Base-by-base conservation (phyloP, 169 alveolate species). In the Plasmodium inui region DNA sequence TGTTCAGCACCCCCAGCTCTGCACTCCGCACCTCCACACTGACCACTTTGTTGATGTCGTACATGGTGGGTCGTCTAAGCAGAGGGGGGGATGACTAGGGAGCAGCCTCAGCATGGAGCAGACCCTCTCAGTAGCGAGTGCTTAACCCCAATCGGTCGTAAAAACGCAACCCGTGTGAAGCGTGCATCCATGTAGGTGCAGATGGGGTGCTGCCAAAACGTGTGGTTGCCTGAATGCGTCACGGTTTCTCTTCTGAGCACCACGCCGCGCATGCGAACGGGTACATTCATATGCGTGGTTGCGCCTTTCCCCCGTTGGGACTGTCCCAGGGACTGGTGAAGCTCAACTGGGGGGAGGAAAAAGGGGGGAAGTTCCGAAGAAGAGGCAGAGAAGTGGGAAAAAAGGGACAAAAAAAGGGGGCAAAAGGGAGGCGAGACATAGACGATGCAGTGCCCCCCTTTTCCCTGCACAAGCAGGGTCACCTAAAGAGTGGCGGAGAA, bases 11-110 rank as follows among this genome's bases (percentile, higher is more conserved):
- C 30, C 22, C 94, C 39, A 89, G 37, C 37, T 89, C 84, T 3
- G 83, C 94, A 26, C 94, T 89, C 50, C 46, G 22, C 46, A 89
- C 70, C 55, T 89, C 90, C 17, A 67, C 44, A 26, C 94, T 79
- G 19, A 26, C 53, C 14, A 41, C 90, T 7, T 37, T 81, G 34
- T 89, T 89, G 19, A 89, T 70, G 83, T 89, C 94, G 19, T 89
- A 80, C 89, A 89, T 89, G 61, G 61, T 50, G 61, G 61, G 39
- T n/a, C n/a, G n/a, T 44, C 53, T 41, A 0, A 6, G 8, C 12
- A 2, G 53, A 41, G 17, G 14, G 53, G 1, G 53, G 17, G 8
- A 12, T 41, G n/a, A n/a, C n/a, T n/a, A n/a, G n/a, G n/a, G n/a
- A n/a, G n/a, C n/a, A n/a, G n/a, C 53, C 8, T 37, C 44, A 37